Percentiles rank a stretch among this genome's conserved stretches.
Evolutionary conservation across 1,139 yeast genomes (phyloP).

Genomic region (Hyphopichia wangnamkhiaoensis): DNA sequence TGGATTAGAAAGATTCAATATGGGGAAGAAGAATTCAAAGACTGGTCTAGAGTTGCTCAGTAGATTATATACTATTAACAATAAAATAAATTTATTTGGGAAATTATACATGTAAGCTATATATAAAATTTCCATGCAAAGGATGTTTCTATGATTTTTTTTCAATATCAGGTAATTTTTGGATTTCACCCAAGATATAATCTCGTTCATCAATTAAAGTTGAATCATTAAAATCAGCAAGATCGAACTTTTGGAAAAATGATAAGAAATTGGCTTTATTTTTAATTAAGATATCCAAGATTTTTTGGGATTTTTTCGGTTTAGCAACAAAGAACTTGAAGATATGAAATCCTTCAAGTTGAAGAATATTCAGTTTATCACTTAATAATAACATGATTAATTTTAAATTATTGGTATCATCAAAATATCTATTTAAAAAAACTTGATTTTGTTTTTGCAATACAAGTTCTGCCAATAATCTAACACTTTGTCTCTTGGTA

Average conservation of each 20-base stretch:
- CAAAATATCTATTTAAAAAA: conserved; percentile 76
- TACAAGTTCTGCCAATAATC: conserved; percentile 75
- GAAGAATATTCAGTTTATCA: conserved; percentile 87
- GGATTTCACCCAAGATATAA: conserved; percentile 75
- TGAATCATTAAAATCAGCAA: conserved; percentile 64
- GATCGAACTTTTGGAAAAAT: conserved; percentile 68
- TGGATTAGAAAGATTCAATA: conserved; percentile 93
- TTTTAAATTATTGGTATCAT: conserved; percentile 79
- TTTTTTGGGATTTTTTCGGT: conserved; percentile 81
- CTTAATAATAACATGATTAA: conserved; percentile 82
- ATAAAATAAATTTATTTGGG: background rate
- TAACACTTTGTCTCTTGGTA: conserved; percentile 86
- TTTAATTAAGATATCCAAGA: conserved; percentile 77
- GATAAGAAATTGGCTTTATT: conserved; percentile 75
- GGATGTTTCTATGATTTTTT: conserved; percentile 9
- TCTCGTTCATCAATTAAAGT: conserved; percentile 77
- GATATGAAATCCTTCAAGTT: conserved; percentile 87
- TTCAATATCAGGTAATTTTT: conserved; percentile 56
- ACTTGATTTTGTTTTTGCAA: conserved; percentile 69
- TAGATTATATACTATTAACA: background rate
- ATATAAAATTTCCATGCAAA: conserved; percentile 1
- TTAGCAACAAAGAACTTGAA: conserved; percentile 94
- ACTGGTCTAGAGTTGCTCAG: conserved; percentile 56
- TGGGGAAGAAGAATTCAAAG: conserved; percentile 70
- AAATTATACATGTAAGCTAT: background rate